Evolutionary conservation across 2,329 filamentous ascomycete genomes (phyloP).

Genomic region (Trichoderma aggressivum): DNA sequence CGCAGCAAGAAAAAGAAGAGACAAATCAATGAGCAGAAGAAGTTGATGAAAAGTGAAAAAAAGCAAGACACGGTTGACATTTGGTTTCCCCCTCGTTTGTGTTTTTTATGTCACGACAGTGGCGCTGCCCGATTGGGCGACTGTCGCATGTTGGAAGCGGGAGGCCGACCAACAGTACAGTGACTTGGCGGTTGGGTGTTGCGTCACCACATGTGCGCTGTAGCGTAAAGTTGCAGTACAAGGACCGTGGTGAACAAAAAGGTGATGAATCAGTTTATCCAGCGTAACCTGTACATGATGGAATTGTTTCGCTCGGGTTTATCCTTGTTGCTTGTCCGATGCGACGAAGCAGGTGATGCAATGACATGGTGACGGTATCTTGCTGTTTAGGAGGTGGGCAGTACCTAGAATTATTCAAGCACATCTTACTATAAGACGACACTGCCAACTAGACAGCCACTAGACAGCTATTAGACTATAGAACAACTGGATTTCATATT

Average conservation of each 20-base stretch:
- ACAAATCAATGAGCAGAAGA: not conserved
- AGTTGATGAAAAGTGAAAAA: not conserved
- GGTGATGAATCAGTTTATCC: not conserved
- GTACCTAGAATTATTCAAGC: not conserved
- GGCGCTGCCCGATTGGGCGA: conserved; percentile 13
- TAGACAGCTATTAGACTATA: not conserved
- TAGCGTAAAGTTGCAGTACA: not conserved
- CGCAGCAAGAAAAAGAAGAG: not conserved
- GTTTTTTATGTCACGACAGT: not conserved
- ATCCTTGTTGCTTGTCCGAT: not conserved
- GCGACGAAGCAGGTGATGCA: not conserved
- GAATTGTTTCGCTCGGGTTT: not conserved
- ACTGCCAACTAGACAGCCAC: not conserved
- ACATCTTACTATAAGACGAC: not conserved
- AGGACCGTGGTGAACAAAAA: not conserved
- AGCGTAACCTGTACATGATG: not conserved
- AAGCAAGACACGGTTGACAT: not conserved
- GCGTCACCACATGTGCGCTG: not conserved
- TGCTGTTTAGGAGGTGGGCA: not conserved
- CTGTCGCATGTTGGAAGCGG: not conserved
- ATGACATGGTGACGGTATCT: not conserved
- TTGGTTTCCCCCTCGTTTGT: not conserved
- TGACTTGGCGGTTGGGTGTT: not conserved
- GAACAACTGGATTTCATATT: not conserved
- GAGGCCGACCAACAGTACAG: not conserved